Evolutionary conservation across 2,329 filamentous ascomycete species (phyloP).

Genomic region (Samsoniella hepiali): DNA sequence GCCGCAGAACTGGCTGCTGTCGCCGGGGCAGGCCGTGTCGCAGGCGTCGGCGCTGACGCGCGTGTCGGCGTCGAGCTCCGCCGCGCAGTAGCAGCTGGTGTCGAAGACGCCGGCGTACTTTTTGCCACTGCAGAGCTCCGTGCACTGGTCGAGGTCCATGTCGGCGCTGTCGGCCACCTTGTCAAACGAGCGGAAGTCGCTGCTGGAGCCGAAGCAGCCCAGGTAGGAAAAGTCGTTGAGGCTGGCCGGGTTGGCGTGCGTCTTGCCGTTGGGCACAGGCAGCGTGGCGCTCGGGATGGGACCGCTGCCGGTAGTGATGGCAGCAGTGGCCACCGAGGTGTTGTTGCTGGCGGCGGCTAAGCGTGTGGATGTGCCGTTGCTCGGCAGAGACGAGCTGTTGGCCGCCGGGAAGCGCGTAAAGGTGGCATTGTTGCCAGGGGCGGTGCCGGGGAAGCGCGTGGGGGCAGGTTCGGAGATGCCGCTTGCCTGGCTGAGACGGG

Average conservation of each 20-base stretch:
- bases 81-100: slow-evolving; percentile 45
- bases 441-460: neutral
- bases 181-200: slow-evolving; percentile 35
- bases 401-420: neutral
- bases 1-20: slow-evolving; percentile 38
- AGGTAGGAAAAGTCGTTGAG: slow-evolving; percentile 35
- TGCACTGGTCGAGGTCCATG: slow-evolving; percentile 42
- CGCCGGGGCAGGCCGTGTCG: slow-evolving; percentile 40
- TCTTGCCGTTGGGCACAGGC: slow-evolving; percentile 8
- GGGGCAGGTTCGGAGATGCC: neutral
- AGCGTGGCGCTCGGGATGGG: slow-evolving; percentile 14
- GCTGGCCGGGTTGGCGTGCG: slow-evolving; percentile 30
- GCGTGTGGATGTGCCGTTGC: too few relatives aligned
- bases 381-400: neutral
- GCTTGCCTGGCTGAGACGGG: neutral
- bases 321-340: slow-evolving; percentile 19
- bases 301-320: neutral
- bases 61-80: slow-evolving; percentile 39
- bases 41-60: slow-evolving; percentile 35
- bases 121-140: slow-evolving; percentile 34
- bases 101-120: slow-evolving; percentile 41
- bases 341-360: slow-evolving; percentile 20
- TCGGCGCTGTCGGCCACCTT: slow-evolving; percentile 27
- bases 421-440: neutral
- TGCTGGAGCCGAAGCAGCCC: slow-evolving; percentile 42